phyloP scores from a whole-genome alignment of 441 rosid genomes.

The Biscutella laevigata region DNA sequence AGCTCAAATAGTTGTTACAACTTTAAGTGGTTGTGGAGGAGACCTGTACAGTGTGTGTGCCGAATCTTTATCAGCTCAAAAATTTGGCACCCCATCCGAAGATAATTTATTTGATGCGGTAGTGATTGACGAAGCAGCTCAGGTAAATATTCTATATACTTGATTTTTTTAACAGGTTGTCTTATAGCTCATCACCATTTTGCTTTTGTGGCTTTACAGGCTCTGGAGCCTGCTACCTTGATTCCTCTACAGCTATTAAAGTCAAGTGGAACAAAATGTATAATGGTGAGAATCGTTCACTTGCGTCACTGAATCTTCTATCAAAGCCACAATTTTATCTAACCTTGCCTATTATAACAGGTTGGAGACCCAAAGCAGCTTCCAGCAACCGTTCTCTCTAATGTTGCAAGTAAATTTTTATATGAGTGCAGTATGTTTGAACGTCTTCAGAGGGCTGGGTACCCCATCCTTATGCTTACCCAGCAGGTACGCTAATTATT shows the following conservation, averaged over 20 bases:
- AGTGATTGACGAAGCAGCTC: conserved; percentile 98
- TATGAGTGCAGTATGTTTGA: conserved; percentile 99
- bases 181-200: conserved; percentile 4
- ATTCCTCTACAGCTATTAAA: conserved; percentile 95
- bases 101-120: conserved; percentile 85
- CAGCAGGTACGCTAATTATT: conserved; percentile 52
- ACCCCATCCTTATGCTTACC: conserved; percentile 92
- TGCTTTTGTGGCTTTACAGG: conserved; percentile 41
- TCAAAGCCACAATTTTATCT: background rate
- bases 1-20: conserved; percentile 92
- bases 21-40: conserved; percentile 98
- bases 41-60: conserved; percentile 92
- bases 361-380: conserved; percentile 99
- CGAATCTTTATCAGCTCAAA: conserved; percentile 62
- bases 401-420: conserved; percentile 81
- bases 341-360: conserved; percentile 30
- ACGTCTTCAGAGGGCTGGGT: conserved; percentile 93
- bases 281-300: conserved; percentile 62
- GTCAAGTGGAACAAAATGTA: conserved; percentile 76
- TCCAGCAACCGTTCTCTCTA: conserved; percentile 97
- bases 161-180: conserved; percentile 17
- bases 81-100: conserved; percentile 73
- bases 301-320: background rate
- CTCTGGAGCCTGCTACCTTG: conserved; percentile 96
- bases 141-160: conserved; percentile 38